Conservation (phyloP, 345 rosid species). For the Punica granatum region DNA sequence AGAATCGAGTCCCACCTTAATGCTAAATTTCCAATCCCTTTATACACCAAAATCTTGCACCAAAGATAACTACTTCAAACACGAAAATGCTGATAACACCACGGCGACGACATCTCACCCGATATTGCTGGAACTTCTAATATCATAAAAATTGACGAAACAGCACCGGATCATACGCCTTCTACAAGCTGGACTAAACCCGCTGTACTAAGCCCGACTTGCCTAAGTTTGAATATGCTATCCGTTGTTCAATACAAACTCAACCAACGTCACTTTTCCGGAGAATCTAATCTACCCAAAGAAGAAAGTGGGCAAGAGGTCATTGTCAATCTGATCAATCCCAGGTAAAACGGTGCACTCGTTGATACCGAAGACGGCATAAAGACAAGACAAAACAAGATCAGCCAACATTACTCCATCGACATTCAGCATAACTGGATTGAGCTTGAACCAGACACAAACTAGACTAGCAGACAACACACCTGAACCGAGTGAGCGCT, state of each 20-base stretch:
- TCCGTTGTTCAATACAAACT: not conserved
- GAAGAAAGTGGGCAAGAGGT: not conserved
- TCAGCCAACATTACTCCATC: not conserved
- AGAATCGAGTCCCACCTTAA: not conserved
- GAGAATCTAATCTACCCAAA: not conserved
- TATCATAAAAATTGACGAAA: not conserved
- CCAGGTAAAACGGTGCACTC: not conserved
- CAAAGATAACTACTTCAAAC: not conserved
- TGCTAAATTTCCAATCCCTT: not conserved
- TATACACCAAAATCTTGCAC: not conserved
- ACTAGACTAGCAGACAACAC: slow-evolving; percentile 1
- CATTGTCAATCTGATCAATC: not conserved
- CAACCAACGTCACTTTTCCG: not conserved
- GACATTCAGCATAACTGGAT: not conserved
- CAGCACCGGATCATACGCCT: no score
- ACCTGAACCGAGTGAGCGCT: slow-evolving; percentile 49
- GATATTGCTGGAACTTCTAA: not conserved
- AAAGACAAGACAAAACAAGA: not conserved
- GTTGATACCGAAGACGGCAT: not conserved
- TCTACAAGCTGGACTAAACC: no score
- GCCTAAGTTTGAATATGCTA: not conserved
- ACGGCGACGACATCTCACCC: not conserved
- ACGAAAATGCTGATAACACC: not conserved
- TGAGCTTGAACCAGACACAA: not conserved
- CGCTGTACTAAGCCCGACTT: not conserved